A percentile compares a stretch with the other conserved stretches of the same genome.
Conservation (phyloP, 176 grass and related monocot genomes). For the Phragmites australis region DNA sequence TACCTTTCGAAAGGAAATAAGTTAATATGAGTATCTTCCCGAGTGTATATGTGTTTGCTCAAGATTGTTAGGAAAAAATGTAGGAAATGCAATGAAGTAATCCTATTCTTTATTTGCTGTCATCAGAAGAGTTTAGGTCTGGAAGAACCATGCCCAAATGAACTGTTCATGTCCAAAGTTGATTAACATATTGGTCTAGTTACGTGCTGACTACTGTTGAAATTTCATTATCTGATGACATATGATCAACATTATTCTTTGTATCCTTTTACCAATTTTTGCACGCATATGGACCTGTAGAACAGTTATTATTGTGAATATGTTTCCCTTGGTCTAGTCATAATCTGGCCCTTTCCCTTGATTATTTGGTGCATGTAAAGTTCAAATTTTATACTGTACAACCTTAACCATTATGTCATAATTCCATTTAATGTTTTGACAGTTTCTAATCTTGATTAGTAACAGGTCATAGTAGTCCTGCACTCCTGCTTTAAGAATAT, state of each 20-base stretch:
- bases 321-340: background rate
- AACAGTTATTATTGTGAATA: background rate
- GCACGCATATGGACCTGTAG: background rate
- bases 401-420: background rate
- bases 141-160: background rate
- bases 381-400: slow-evolving; percentile 6
- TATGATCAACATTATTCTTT: background rate
- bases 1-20: slow-evolving; percentile 29
- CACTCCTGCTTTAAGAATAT: background rate
- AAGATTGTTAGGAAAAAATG: slow-evolving; percentile 21
- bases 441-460: background rate
- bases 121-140: slow-evolving; percentile 8
- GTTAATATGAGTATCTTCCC: slow-evolving; percentile 6
- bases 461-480: background rate
- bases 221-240: background rate
- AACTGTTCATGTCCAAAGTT: background rate
- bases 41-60: background rate
- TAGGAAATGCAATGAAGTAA: slow-evolving; percentile 10
- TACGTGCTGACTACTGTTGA: background rate
- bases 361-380: slow-evolving; percentile 1
- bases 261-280: background rate
- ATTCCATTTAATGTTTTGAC: slow-evolving; percentile 2
- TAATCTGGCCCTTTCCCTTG: background rate
- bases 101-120: slow-evolving; percentile 16
- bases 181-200: background rate